These are phyloP conservation scores for Glaciozyma antarctica DNA, from an alignment of 768 basidiomycete species.

Conservation along the genomic window DNA sequence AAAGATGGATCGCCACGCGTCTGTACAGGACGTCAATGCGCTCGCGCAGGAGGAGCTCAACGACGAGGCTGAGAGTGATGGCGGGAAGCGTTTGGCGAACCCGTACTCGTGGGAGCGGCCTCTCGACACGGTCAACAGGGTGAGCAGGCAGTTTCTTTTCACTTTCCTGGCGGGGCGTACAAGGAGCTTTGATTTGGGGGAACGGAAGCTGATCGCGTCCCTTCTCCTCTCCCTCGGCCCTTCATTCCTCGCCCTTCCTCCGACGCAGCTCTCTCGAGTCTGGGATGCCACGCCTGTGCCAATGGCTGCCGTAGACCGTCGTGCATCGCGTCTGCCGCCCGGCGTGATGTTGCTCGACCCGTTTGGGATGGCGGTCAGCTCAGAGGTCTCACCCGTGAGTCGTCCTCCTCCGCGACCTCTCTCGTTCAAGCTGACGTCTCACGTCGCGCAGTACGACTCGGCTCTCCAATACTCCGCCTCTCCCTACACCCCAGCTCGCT, in stretches of 20 bases:
- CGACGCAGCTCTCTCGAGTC: constrained; percentile 21
- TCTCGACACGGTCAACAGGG: constrained; percentile 23
- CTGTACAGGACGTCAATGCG: neutral
- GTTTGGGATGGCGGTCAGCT: constrained; percentile 20
- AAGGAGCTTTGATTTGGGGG: no score
- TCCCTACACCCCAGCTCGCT: neutral
- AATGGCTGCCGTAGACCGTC: neutral
- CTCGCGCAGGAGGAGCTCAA: constrained; percentile 22
- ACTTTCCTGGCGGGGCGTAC: no score
- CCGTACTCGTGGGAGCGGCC: constrained; percentile 28
- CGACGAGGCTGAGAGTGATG: constrained; percentile 7
- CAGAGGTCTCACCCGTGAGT: constrained; percentile 21
- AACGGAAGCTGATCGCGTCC: no score
- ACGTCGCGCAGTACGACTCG: neutral
- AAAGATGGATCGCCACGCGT: no score
- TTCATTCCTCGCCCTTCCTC: neutral
- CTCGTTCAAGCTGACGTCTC: neutral
- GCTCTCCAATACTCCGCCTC: neutral
- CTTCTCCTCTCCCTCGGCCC: neutral
- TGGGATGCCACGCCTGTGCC: constrained; percentile 13
- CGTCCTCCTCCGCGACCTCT: neutral
- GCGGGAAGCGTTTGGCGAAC: constrained; percentile 4
- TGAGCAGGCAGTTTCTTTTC: neutral
- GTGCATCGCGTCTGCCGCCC: constrained; percentile 22
- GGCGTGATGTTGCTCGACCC: constrained; percentile 27